These are phyloP conservation scores for Santalum album DNA, from an alignment of 164 flowering plant species.

Conservation along the genomic window DNA sequence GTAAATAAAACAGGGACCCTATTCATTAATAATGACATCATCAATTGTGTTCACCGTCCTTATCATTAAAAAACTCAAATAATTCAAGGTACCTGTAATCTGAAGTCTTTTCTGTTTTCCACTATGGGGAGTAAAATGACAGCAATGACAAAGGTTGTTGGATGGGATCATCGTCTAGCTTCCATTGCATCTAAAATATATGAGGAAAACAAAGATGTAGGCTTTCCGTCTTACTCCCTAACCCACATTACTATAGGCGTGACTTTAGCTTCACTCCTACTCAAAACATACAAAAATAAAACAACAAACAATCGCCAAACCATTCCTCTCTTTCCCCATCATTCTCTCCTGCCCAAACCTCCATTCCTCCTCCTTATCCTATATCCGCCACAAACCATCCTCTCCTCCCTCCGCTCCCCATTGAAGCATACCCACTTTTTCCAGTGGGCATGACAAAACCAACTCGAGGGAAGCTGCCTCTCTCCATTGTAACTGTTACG, in stretches of 20 bases:
- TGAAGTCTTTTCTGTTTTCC: too few species aligned
- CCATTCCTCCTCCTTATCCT: background rate
- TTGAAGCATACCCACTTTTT: background rate
- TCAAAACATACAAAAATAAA: conserved; percentile 28
- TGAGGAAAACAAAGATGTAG: conserved; percentile 26
- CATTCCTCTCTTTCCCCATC: background rate
- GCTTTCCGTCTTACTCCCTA: conserved; percentile 27
- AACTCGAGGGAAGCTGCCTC: conserved; percentile 44
- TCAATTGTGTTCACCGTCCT: too few species aligned
- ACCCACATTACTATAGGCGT: conserved; percentile 18
- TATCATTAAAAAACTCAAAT: too few species aligned
- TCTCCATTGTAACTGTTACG: conserved; percentile 36
- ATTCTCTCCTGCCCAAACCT: background rate
- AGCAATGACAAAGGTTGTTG: conserved; percentile 12
- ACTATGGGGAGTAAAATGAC: background rate
- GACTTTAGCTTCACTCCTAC: conserved; percentile 80
- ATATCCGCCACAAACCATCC: background rate
- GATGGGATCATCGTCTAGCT: conserved; percentile 5
- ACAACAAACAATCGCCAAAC: background rate
- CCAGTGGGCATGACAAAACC: conserved; percentile 20
- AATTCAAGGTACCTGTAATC: too few species aligned
- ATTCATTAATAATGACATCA: too few species aligned
- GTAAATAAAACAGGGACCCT: too few species aligned
- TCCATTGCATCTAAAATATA: conserved; percentile 1
- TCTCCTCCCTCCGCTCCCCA: background rate